Base-by-base conservation (phyloP, 306 rosid genomes). In the Citrullus colocynthis region DNA sequence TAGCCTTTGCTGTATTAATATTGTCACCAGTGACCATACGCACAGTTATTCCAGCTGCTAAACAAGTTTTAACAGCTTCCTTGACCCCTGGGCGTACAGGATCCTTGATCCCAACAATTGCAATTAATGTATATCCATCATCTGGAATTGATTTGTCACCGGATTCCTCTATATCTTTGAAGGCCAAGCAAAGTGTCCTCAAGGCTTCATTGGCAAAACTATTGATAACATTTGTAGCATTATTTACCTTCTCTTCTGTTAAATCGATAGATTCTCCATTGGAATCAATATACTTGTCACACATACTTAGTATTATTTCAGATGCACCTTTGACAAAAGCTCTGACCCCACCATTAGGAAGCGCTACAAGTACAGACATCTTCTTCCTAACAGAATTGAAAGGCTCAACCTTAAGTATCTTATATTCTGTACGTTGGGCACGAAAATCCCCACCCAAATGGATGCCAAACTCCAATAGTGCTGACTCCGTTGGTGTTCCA, bases 21-120 rank as follows among this genome's bases (percentile, higher is more conserved):
- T 95, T 95, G 78, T 95, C 99, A 80, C 99, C 99, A 34, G 99
- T 95, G 58, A 95, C 97, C 99, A 95, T 95, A 39, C 99, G 88
- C 59, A 95, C 92, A 11, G 90, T 92, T 81, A 95, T 86, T 84
- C 99, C 97, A 78, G 97, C 97, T 5, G 88, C 93, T 70, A 88
- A 80, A 83, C 98, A 95, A 83, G 87, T 87, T 88, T 87, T 76
- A 82, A 95, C 97, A 51, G 98, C 96, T 52, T 92, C 92, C 87
- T 85, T 92, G 58, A 92, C 98, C 41, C 96, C 97, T 2, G 91
- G 88, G 77, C 97, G 97, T 63, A 95, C 89, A 42, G 97, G 98
- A 81, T 95, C 98, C 90, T 92, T 95, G 84, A 95, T 95, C 80
- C 98, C 98, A 59, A 95, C 90, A 57, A 95, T 80, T 55, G 88